Evolutionary conservation across 306 rosid genomes (phyloP), one percentile per base, ranked within the genome.

Genomic region (Prunus mira): DNA sequence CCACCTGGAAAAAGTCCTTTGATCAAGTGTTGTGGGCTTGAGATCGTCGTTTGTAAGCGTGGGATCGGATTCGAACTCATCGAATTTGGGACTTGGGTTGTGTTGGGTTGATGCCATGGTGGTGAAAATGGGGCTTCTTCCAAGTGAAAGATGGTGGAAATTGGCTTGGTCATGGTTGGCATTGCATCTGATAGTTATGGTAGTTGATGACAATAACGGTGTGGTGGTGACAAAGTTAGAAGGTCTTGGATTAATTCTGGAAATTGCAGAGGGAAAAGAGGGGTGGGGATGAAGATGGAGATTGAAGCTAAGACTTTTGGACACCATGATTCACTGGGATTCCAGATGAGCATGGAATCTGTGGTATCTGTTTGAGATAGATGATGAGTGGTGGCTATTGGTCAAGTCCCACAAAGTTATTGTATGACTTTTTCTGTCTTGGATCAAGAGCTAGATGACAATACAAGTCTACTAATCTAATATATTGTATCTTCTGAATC

Each of bases 41-140:
- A 95, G 97, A 30, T 95, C 93, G 3, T 92, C 92, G 69, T 87
- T 92, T 32, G 88, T 78, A 20, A 91, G 93, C 0, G 86, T 52
- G 5, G 95, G 95, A 65, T 87, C 85, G 46, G 79, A 32, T 20
- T 85, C 81, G 41, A 82, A 70, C 15, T 76, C 78, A 6, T 51
- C 54, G 56, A 69, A 63, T 5, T 76, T 64, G 25, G 70, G 51
- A 52, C 32, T 57, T 6, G 72, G n/a, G 2, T 69, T 50, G 64
- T 75, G 1, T 22, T 78, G 72, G 65, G 17, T 69, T 52, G 80
- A 71, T 18, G 71, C 78, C 81, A 75, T 84, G 61, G 83, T 51
- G 52, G 52, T 34, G 12, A 62, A 67, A 58, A 79, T 60, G 54
- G 75, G 46, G 46, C 69, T 82, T 70, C 72, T 82, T 69, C 14